Base-by-base conservation (phyloP, 495 filamentous ascomycete species). In the Penicillium alfredii region DNA sequence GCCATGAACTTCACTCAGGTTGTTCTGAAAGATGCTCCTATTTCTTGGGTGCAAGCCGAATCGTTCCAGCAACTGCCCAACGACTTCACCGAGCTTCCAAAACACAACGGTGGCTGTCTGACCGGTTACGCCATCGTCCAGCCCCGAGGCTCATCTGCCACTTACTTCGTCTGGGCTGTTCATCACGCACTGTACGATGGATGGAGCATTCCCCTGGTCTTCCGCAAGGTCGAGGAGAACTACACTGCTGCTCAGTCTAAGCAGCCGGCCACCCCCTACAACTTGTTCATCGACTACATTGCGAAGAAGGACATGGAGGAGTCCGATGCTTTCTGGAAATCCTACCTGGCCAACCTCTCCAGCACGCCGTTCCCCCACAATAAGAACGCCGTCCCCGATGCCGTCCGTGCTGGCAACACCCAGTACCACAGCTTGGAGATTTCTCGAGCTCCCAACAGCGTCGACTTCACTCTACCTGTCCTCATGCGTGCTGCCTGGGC, bases 171-270 rank as follows among this genome's bases (percentile, higher is more conserved):
- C 0, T 73, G 79, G 61, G 77, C 74, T 2, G 69, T 80, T 26
- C 81, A 86, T 34, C 83, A 88, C 40, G 75, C 78, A 1, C 53
- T 87, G 0, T 86, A 84, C 35, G 83, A 87, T 52, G 82, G 80
- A 6, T 83, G 80, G 76, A 78, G 69, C 10, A 66, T 82, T 54
- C 67, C 69, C 10, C 56, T 76, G 12, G 60, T 82, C n/a, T 60
- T 79, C 29, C 63, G 73, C 13, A 68, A 68, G 38, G 68, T 82
- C 7, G 73, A 79, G 17, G 56, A 69, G 15, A 61, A 65, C 17
- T 73, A 71, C 34, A 44, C 34, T 2, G 33, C 38, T 3, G 40
- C 45, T 0, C 18, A 45, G 3, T 15, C 14, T 26, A 32, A 51
- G 8, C 34, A 33, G 2, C 25, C 44, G 13, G 47, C 46, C 3